Evolutionary conservation across 768 basidiomycete species (phyloP), one percentile per base, ranked within the genome.

Genomic region (Neoboletus brunneissimus): DNA sequence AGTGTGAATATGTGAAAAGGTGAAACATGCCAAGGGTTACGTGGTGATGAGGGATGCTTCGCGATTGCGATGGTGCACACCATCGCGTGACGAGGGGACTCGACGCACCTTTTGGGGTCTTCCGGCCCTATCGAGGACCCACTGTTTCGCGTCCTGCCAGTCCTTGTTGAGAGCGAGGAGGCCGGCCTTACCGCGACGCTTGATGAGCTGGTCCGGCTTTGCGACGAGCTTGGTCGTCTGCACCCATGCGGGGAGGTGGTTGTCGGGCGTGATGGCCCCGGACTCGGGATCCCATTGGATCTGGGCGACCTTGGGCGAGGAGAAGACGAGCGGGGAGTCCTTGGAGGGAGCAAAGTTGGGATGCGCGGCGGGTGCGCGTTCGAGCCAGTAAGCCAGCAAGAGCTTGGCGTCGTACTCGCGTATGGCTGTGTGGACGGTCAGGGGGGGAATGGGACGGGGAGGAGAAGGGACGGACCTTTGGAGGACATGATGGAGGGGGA

Each of bases 381-480:
- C 86, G 61, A 98, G 88, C 94, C 94, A 98, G 81, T 98, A 97
- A 38, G 94, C 92, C 31, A 98, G 81, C 62, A 98, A 83, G 65
- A 98, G 91, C 81, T 98, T 99, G 64, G 96, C 96, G 73, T 99
- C 96, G 81, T 94, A 98, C 81, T 98, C 94, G 71, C 91, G 89
- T 79, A 98, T 96, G 64, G 88, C 86, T 87, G 45, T 32, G 22
- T n/a, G 53, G 22, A 20, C 1, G 47, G 49, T 66, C 20, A 68
- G 61, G 12, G 27, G 8, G 5, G 6, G 44, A 6, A 12, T 3
- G 5, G 8, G n/a, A 4, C 13, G 38, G 34, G 48, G 41, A 32
- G 9, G 31, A 34, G 16, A 42, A 0, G 9, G n/a, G 43, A 61
- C 68, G 2, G 3, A 72, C 69, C 69, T 67, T 71, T 72, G 45